phyloP scores from a whole-genome alignment of 2,329 filamentous ascomycete genomes.

The Lecanicillium sp. region DNA sequence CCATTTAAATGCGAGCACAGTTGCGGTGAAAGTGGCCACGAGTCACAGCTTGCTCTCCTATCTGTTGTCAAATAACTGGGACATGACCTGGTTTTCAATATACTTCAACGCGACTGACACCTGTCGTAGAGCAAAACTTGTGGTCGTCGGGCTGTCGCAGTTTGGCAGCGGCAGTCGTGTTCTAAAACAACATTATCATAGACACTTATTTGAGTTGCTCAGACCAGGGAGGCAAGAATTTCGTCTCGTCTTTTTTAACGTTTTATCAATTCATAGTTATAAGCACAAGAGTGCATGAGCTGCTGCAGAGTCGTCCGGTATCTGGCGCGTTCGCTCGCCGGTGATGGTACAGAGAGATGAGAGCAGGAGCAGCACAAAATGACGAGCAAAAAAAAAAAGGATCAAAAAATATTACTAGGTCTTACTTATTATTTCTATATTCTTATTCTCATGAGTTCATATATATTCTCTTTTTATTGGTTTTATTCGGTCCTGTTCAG shows the following conservation, averaged over 20 bases:
- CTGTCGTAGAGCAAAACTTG: background rate
- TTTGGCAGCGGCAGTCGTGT: background rate
- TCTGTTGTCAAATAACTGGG: background rate
- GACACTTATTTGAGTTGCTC: background rate
- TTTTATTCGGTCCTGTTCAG: too few species aligned
- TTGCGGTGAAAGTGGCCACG: background rate
- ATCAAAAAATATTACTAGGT: too few species aligned
- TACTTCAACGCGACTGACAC: background rate
- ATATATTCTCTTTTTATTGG: too few species aligned
- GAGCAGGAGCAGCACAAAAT: background rate
- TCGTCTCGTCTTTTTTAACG: too few species aligned
- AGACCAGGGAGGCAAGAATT: background rate
- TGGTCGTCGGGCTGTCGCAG: background rate
- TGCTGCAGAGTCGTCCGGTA: too few species aligned
- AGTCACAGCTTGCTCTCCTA: background rate
- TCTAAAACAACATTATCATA: background rate
- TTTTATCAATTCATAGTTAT: too few species aligned
- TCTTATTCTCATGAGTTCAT: too few species aligned
- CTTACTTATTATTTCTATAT: too few species aligned
- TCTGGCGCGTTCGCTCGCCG: too few species aligned
- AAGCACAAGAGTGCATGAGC: too few species aligned
- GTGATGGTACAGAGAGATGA: background rate
- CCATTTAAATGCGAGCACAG: background rate
- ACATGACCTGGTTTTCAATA: background rate
- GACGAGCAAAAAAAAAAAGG: too few species aligned